phyloP scores from a whole-genome alignment of 192 early-diverging fungal genomes.

The Coemansia sp. region DNA sequence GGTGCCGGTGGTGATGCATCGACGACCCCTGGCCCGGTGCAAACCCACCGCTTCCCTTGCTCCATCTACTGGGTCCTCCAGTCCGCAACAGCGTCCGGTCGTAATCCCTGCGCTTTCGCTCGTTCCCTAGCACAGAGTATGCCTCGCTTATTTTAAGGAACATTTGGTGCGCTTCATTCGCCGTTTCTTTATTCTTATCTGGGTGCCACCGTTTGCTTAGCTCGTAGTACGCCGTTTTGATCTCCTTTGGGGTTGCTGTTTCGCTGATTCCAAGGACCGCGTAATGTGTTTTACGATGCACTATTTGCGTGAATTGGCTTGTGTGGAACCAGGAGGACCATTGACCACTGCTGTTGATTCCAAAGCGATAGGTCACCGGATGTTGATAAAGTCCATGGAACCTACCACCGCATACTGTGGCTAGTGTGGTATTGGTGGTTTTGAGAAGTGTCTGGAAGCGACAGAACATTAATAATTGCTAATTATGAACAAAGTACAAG shows the following conservation, averaged over 20 bases:
- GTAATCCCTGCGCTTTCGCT: constrained; percentile 71
- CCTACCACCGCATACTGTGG: no score
- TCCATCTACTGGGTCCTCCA: background rate
- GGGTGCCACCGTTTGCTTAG: constrained; percentile 78
- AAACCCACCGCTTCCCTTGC: constrained; percentile 4
- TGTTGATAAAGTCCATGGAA: background rate
- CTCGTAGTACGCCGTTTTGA: constrained; percentile 49
- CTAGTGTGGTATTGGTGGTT: no score
- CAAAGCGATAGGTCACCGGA: background rate
- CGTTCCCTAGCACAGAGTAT: constrained; percentile 76
- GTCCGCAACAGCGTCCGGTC: constrained; percentile 60
- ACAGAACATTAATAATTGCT: no score
- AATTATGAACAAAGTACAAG: no score
- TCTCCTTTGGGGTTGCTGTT: constrained; percentile 28
- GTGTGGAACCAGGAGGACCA: constrained; percentile 20
- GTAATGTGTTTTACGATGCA: constrained; percentile 43
- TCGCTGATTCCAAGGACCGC: constrained; percentile 32
- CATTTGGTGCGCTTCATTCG: constrained; percentile 64
- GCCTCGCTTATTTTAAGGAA: constrained; percentile 88
- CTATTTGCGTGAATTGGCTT: constrained; percentile 1
- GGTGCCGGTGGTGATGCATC: constrained; percentile 10
- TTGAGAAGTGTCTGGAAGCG: no score
- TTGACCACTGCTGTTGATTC: background rate
- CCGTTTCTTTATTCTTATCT: constrained; percentile 66
- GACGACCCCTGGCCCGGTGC: background rate